A percentile compares a stretch with the other conserved stretches of the same genome.
These are phyloP conservation scores for Globisporangium paddicum DNA, from an alignment of 352 stramenopile genomes.

Conservation along the genomic window DNA sequence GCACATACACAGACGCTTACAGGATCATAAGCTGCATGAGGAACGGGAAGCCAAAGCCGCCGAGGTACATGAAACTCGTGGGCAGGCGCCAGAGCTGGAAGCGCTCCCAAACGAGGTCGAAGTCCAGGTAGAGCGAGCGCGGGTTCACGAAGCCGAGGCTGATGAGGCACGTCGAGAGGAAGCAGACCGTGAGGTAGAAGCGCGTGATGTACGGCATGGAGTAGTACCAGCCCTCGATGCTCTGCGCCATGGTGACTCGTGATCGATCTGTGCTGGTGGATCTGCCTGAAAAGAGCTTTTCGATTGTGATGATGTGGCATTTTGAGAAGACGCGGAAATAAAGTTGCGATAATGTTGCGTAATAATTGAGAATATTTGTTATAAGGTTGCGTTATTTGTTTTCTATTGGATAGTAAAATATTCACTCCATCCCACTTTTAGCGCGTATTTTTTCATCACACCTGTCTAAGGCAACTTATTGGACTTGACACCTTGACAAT, in stretches of 20 bases:
- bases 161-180: conserved; percentile 75
- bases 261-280: neutral
- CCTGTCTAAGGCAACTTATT: no score
- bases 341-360: no score
- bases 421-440: no score
- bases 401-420: no score
- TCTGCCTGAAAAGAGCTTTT: neutral
- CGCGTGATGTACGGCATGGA: conserved; percentile 78
- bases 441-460: no score
- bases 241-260: conserved; percentile 45
- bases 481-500: no score
- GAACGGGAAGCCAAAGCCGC: conserved; percentile 85
- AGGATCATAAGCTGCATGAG: conserved; percentile 91
- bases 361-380: no score
- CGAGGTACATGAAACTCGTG: conserved; percentile 88
- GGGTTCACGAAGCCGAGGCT: conserved; percentile 78
- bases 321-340: no score
- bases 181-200: conserved; percentile 82
- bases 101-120: conserved; percentile 78
- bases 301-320: conserved; percentile 2
- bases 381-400: no score
- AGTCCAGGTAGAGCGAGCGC: conserved; percentile 81
- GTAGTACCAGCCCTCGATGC: conserved; percentile 85
- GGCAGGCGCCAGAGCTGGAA: conserved; percentile 89
- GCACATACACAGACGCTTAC: conserved; percentile 27